Conservation (phyloP, 1,139 yeast genomes). For the Suhomyces chickasaworum region DNA sequence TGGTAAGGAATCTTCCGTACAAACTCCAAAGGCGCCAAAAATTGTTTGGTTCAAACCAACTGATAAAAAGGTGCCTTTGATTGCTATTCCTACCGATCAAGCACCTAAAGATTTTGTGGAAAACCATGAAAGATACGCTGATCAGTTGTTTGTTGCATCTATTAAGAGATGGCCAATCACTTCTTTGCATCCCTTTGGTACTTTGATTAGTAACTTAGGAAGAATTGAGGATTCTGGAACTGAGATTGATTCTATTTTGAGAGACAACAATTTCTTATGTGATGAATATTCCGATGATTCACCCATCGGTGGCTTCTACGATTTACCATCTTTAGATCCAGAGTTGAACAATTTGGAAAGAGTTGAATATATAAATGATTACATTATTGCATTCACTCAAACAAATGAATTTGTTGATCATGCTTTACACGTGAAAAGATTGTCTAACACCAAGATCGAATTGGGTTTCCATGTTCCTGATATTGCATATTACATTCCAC, state of each 20-base stretch:
- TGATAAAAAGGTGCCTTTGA: conserved; percentile 93
- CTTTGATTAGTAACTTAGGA: conserved; percentile 85
- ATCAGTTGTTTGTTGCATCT: conserved; percentile 87
- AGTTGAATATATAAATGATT: conserved; percentile 60
- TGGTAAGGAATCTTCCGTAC: conserved; percentile 52
- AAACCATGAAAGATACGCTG: conserved; percentile 79
- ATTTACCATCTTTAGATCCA: conserved; percentile 40
- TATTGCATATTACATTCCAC: conserved; percentile 67
- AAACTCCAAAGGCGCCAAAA: conserved; percentile 69
- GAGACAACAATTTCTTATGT: conserved; percentile 90
- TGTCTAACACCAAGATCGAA: conserved; percentile 62
- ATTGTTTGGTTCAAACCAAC: conserved; percentile 99
- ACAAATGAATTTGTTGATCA: conserved; percentile 67
- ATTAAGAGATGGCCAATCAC: conserved; percentile 99
- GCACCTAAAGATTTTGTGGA: conserved; percentile 96
- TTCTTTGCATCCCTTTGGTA: conserved; percentile 96
- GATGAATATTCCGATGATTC: conserved; percentile 70
- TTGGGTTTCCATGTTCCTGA: conserved; percentile 82
- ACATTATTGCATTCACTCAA: conserved; percentile 67
- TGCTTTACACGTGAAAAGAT: conserved; percentile 73
- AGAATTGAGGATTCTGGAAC: conserved; percentile 73
- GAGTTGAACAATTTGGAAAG: conserved; percentile 46
- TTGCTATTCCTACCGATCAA: conserved; percentile 98
- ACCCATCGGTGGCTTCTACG: conserved; percentile 32
- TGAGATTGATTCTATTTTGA: conserved; percentile 84